Conservation (phyloP, 192 early-diverging fungal species). For the Phlyctochytrium planicorne region DNA sequence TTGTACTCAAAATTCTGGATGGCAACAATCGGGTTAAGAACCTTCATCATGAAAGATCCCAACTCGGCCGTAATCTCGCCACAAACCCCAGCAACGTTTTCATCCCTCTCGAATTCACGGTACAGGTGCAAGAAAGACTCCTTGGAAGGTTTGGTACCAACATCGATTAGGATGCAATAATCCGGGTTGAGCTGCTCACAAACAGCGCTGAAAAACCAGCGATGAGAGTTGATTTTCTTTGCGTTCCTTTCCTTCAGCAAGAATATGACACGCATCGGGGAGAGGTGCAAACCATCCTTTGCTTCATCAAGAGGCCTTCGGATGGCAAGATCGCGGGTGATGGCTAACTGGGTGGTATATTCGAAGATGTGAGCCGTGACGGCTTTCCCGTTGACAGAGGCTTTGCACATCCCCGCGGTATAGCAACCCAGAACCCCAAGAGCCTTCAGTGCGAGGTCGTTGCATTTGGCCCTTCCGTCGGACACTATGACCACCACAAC, state of each 20-base stretch:
- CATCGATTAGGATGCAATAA: conserved; percentile 71
- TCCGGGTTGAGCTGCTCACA: conserved; percentile 62
- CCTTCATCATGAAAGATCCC: conserved; percentile 55
- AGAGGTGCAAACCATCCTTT: conserved; percentile 21
- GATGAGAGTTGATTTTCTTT: conserved; percentile 80
- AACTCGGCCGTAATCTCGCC: conserved; percentile 70
- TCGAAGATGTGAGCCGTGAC: conserved; percentile 86
- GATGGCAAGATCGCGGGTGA: conserved; percentile 63
- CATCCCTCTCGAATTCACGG: conserved; percentile 64
- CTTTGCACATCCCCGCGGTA: conserved; percentile 50
- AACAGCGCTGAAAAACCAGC: conserved; percentile 83
- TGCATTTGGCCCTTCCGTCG: conserved; percentile 78
- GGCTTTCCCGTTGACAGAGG: conserved; percentile 52
- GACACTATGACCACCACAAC: conserved; percentile 50
- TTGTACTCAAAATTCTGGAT: conserved; percentile 99
- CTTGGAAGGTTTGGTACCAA: conserved; percentile 70
- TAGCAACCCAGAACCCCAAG: conserved; percentile 78
- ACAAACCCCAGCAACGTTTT: conserved; percentile 73
- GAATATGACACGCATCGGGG: conserved; percentile 72
- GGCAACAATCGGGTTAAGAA: conserved; percentile 86
- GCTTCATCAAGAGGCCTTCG: conserved; percentile 39
- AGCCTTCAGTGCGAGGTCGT: conserved; percentile 62
- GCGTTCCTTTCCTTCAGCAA: conserved; percentile 91
- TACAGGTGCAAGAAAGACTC: conserved; percentile 54
- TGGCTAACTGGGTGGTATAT: conserved; percentile 75